These are phyloP conservation scores for Astrocystis sublimbata DNA, from an alignment of 495 filamentous ascomycete species.

Conservation along the genomic window DNA sequence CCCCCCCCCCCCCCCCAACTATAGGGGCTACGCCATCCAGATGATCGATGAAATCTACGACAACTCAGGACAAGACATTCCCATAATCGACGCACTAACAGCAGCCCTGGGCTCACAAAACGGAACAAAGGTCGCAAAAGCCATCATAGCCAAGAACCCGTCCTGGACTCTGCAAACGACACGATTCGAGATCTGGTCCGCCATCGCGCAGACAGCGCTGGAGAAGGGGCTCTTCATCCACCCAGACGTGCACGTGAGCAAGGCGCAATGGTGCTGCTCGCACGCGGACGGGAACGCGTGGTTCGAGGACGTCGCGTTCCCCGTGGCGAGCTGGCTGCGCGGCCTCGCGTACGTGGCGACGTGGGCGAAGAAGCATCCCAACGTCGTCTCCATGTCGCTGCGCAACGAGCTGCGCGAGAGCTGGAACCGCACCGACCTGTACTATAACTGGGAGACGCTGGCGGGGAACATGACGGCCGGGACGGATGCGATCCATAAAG, in stretches of 20 bases:
- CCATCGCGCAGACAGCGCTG: conserved; percentile 45
- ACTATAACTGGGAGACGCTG: conserved; percentile 56
- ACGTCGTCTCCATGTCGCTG: conserved; percentile 51
- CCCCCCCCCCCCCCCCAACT: too few relatives aligned
- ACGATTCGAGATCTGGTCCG: conserved; percentile 44
- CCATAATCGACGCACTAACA: conserved; percentile 44
- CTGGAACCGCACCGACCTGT: conserved; percentile 31
- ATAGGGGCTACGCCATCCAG: conserved; percentile 55
- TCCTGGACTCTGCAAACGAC: conserved; percentile 46
- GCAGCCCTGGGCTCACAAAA: conserved; percentile 48
- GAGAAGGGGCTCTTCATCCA: conserved; percentile 53
- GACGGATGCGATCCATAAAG: conserved; percentile 47
- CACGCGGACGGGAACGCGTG: conserved; percentile 56
- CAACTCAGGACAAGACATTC: conserved; percentile 46
- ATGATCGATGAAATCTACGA: conserved; percentile 60
- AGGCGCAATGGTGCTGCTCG: conserved; percentile 59
- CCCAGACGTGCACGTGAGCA: conserved; percentile 59
- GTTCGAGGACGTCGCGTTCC: conserved; percentile 58
- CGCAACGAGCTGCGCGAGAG: conserved; percentile 55
- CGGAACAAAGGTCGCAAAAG: conserved; percentile 45
- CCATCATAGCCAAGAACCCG: conserved; percentile 48
- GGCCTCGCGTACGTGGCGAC: conserved; percentile 52
- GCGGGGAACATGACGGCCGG: conserved; percentile 51
- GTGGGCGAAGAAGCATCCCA: conserved; percentile 47
- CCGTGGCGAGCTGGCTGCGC: conserved; percentile 51